These are phyloP conservation scores for Stemphylium lycopersici DNA, from an alignment of 2,329 filamentous ascomycete species.

Conservation along the genomic window DNA sequence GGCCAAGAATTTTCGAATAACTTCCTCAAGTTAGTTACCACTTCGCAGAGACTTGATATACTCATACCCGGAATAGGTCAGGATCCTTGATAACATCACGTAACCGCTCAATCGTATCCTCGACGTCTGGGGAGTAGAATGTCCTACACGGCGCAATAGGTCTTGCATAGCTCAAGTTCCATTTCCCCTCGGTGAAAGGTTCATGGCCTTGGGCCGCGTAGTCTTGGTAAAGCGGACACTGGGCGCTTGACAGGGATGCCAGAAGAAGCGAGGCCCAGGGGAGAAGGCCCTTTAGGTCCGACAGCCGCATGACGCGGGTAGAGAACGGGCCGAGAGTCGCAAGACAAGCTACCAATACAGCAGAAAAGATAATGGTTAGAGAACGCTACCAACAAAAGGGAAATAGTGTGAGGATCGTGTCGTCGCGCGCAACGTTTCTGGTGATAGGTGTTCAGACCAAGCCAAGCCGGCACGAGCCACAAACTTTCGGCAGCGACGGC, in stretches of 20 bases:
- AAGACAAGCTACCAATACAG: background rate
- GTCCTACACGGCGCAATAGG: constrained; percentile 54
- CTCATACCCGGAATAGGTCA: constrained; percentile 63
- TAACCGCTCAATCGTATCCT: constrained; percentile 46
- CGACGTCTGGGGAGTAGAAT: constrained; percentile 51
- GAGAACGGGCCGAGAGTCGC: background rate
- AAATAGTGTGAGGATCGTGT: background rate
- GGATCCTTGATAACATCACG: constrained; percentile 51
- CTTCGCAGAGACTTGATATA: background rate
- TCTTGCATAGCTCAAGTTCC: constrained; percentile 53
- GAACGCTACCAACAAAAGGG: background rate
- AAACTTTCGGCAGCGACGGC: constrained; percentile 1
- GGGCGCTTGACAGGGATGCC: constrained; percentile 29
- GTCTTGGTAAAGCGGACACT: constrained; percentile 53
- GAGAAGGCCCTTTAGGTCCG: background rate
- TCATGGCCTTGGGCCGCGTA: constrained; percentile 50
- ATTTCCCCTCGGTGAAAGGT: constrained; percentile 50
- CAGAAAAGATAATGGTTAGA: background rate
- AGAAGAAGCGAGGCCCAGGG: constrained; percentile 16
- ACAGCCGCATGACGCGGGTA: constrained; percentile 16
- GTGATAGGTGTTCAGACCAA: constrained; percentile 1
- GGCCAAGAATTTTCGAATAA: constrained; percentile 76
- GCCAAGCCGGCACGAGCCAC: constrained; percentile 17
- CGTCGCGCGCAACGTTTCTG: background rate
- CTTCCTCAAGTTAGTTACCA: background rate